Base-by-base conservation (phyloP, 1,139 yeast species). In the Suhomyces bolitotheri region DNA sequence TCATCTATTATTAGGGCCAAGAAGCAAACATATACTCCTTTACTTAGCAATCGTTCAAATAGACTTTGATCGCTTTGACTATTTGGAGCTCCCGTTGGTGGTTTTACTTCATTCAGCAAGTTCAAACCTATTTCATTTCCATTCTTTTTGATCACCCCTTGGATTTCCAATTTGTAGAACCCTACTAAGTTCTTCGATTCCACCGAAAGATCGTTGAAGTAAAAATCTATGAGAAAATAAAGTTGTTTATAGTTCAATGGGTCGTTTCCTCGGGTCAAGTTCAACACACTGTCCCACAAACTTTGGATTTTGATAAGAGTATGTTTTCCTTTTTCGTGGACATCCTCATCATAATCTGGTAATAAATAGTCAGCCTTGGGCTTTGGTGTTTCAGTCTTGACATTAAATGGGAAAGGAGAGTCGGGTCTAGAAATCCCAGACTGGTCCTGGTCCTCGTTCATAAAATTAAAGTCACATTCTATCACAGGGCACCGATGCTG, bases 391-490 rank as follows among this genome's bases (percentile, higher is more conserved):
- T 30, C 34, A 3, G 28, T 8, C 16, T 22, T 28, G 16, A 24
- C 12, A 19, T 24, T 26, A 7, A 25, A 11, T 4, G 41, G 38
- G 15, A 20, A 38, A 4, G 41, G 41, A 7, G 41, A 38, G 5
- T 28, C 15, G 4, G 40, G 20, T 7, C 36, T 15, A 2, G 41
- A 38, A 1, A 36, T 34, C 10, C 28, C 25, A 10, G 31, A 20
- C 10, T 14, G 26, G 22, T 27, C 33, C 17, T 38, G 38, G 16
- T 56, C 60, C 11, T 64, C 67, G 16, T 51, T 50, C 64, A 66
- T 60, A 34, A 64, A 56, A 38, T 64, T 64, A 41, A 69, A 57
- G 43, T 67, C 72, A 41, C 71, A 65, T 38, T 64, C 71, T 22
- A 65, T 58, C 2, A 69, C 74, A 0, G 75, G 74, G 36, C 75